Evolutionary conservation across 2,329 filamentous ascomycete species (phyloP), one percentile per base, ranked within the genome.

Genomic region (Hymenoscyphus linearis): DNA sequence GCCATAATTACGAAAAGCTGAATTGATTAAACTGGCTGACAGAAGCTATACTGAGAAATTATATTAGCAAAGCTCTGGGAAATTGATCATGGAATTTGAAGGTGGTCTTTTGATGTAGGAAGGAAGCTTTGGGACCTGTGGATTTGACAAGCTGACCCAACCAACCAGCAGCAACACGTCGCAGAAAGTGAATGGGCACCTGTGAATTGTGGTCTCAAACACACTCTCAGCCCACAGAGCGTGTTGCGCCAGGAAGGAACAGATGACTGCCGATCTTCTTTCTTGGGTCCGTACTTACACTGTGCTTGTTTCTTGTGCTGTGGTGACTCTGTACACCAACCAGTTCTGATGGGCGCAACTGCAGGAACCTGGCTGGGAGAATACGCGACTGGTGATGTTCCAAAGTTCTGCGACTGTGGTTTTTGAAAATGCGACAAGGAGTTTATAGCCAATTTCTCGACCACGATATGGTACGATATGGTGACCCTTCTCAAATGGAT

Each of bases 111-210:
- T 37, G 57, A 36, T 26, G n/a, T 16, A 57, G 59, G n/a, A 40
- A 54, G 53, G 55, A 36, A 54, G 40, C 56, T 59, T 56, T 37
- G 55, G 55, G 25, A 64, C 55, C 62, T 64, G 62, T 59, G 62
- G 60, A 57, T 60, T 54, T 16, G 25, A 40, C 57, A 54, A 59
- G 60, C 3, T 9, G 31, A 31, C 6, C 31, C 31, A 31, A 31
- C 62, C 60, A 64, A 62, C 60, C 54, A 59, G 56, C 52, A 57
- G 62, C 65, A 66, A 67, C 68, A 69, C 68, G 68, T 69, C 65
- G 66, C 61, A 60, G 40, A 64, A 55, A 60, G 53, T 22, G 44
- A 31, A 31, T 22, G 18, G 25, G 18, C 44, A 50, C 18, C 18
- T 47, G 40, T 22, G 18, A 50, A 50, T 50, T 22, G 18, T 25